phyloP scores from a whole-genome alignment of 371 early-diverging fungal species.

The Mucor lusitanicus region DNA sequence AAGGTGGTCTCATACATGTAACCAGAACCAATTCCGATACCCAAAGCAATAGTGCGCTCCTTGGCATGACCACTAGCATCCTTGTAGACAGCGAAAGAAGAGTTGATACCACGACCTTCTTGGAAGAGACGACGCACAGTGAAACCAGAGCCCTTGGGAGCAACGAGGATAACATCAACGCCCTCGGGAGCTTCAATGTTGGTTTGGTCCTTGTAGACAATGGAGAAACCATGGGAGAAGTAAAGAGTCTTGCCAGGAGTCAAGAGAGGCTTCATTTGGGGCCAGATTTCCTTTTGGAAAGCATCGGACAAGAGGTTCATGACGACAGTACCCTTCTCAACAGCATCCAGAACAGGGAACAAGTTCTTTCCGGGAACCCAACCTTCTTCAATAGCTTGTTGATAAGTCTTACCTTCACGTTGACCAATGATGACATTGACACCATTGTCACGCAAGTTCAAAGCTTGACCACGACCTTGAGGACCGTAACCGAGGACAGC shows the following conservation, averaged over 20 bases:
- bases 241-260: constrained; percentile 97
- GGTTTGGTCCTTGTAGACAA: constrained; percentile 93
- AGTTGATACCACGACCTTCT: constrained; percentile 97
- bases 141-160: constrained; percentile 96
- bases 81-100: constrained; percentile 94
- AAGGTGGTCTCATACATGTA: constrained; percentile 98
- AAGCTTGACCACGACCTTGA: constrained; percentile 95
- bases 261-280: constrained; percentile 83
- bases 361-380: constrained; percentile 96
- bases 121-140: constrained; percentile 96
- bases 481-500: constrained; percentile 98
- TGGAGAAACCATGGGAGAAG: constrained; percentile 97
- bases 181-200: constrained; percentile 87
- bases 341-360: constrained; percentile 92
- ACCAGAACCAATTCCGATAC: constrained; percentile 94
- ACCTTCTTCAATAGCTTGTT: constrained; percentile 92
- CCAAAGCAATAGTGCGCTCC: constrained; percentile 91
- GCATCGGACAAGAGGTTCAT: constrained; percentile 97
- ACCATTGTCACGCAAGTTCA: constrained; percentile 96
- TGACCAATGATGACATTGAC: constrained; percentile 95
- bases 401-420: constrained; percentile 92
- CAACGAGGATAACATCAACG: constrained; percentile 95
- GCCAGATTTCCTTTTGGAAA: constrained; percentile 93
- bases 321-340: constrained; percentile 88
- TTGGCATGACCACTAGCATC: constrained; percentile 91